These are phyloP conservation scores for Trichosanthes cucumerina DNA, from an alignment of 306 rosid species.

Conservation along the genomic window DNA sequence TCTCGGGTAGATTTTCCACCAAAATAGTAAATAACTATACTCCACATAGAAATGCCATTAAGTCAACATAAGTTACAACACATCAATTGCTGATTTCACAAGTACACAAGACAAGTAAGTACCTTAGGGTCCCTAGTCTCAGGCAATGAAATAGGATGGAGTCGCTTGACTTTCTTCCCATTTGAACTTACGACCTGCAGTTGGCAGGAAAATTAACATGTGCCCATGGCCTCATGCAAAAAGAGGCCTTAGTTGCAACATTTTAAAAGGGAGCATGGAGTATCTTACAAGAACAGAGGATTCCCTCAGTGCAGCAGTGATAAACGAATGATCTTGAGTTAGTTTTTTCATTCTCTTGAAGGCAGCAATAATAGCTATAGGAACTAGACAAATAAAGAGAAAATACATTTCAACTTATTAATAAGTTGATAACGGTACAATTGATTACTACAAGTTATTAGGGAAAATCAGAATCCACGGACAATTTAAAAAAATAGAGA, in stretches of 20 bases:
- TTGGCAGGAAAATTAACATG: conserved; percentile 4
- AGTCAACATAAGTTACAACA: conserved; percentile 2
- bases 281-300: conserved; percentile 67
- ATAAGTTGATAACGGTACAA: not conserved
- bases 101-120: conserved; percentile 17
- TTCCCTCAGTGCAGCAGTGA: conserved; percentile 64
- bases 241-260: conserved; percentile 12
- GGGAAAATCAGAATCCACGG: not conserved
- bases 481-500: not conserved
- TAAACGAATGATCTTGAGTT: conserved; percentile 34
- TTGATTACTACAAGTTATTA: not conserved
- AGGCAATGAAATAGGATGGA: conserved; percentile 40
- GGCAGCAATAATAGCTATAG: conserved; percentile 57
- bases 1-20: conserved; percentile 86
- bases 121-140: conserved; percentile 74
- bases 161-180: conserved; percentile 79
- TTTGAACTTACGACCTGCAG: conserved; percentile 69
- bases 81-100: not conserved
- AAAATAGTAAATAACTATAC: conserved; percentile 79
- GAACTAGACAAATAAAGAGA: conserved; percentile 49
- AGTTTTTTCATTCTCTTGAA: conserved; percentile 82
- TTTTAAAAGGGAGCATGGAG: conserved; percentile 11
- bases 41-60: conserved; percentile 29
- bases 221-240: conserved; percentile 11
- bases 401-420: not conserved